Base-by-base conservation (phyloP, 2,329 filamentous ascomycete genomes). In the Sclerotinia borealis region DNA sequence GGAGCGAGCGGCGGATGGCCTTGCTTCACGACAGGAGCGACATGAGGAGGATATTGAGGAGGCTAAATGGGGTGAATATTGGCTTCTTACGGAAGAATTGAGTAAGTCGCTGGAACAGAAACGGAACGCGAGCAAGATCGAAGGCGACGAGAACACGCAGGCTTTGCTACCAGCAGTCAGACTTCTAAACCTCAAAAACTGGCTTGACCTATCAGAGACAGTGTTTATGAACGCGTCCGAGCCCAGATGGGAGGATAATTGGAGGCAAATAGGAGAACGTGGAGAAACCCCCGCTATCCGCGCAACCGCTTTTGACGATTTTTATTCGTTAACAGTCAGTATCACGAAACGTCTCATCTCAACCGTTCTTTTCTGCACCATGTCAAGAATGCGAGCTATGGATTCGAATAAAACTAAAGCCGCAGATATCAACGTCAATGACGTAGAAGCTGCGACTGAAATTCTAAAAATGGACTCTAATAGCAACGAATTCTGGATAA, bases 221-320 rank as follows among this genome's bases (percentile, higher is more conserved):
- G 70, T 93, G 1, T 95, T 93, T 73, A 93, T 96, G 91, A 93
- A 93, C 65, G 69, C 77, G 27, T 79, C 78, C 65, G 81, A 81
- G 15, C 74, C 78, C 2, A 78, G 83, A 48, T 76, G 80, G 15
- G 83, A 85, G 61, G 81, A 84, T 62, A 92, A 91, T 72, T 96
- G 90, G 91, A 79, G 77, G 39, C 79, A 78, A 45, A 70, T 90
- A 9, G 80, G 82, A 25, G 80, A 82, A n/a, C 50, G 59, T 34
- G 74, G 74, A 59, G 80, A 84, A 63, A 79, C 79, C 3, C 92
- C 92, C 0, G 85, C 88, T 0, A 84, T 96, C 27, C 86, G 89
- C 68, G 83, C 86, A 8, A 92, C 90, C 1, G 86, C 90, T 0
- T 81, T 96, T n/a, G 81, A 84, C 6, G 91, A 95, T 69, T 88